phyloP scores from a whole-genome alignment of 139 green algal genomes.

The Zygnema circumcarinatum region DNA sequence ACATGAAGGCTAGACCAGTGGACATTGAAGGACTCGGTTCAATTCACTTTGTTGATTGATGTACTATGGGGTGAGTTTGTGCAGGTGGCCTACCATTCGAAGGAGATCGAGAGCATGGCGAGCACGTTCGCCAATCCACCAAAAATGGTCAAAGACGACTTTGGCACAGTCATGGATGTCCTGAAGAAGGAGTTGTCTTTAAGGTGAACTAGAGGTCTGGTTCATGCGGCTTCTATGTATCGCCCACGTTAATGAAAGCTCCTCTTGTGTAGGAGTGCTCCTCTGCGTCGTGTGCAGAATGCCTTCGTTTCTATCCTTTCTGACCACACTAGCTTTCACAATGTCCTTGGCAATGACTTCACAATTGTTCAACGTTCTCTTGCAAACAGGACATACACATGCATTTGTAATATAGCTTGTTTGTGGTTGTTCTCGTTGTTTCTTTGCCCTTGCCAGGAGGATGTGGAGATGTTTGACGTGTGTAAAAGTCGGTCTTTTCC shows the following conservation, averaged over 20 bases:
- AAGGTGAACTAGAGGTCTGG: conserved; percentile 14
- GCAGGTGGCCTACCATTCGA: conserved; percentile 86
- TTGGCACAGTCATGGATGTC: conserved; percentile 94
- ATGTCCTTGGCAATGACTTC: no score
- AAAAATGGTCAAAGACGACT: conserved; percentile 83
- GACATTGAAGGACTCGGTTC: no score
- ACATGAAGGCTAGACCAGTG: no score
- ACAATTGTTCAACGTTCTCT: no score
- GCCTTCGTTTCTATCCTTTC: background rate
- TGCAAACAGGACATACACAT: background rate
- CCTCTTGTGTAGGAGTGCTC: background rate
- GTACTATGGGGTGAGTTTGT: no score
- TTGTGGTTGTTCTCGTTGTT: background rate
- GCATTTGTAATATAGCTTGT: background rate
- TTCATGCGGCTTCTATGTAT: background rate
- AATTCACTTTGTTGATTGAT: no score
- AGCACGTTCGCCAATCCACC: conserved; percentile 92
- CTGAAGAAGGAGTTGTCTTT: conserved; percentile 50
- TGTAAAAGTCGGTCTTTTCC: no score
- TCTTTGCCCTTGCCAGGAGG: no score
- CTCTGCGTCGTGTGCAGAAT: background rate
- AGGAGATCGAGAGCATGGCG: conserved; percentile 78
- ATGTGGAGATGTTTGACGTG: no score
- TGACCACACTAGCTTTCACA: background rate
- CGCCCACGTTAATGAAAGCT: background rate